Conservation (phyloP, 1,284 basidiomycete genomes). For the Ustilago curta region DNA sequence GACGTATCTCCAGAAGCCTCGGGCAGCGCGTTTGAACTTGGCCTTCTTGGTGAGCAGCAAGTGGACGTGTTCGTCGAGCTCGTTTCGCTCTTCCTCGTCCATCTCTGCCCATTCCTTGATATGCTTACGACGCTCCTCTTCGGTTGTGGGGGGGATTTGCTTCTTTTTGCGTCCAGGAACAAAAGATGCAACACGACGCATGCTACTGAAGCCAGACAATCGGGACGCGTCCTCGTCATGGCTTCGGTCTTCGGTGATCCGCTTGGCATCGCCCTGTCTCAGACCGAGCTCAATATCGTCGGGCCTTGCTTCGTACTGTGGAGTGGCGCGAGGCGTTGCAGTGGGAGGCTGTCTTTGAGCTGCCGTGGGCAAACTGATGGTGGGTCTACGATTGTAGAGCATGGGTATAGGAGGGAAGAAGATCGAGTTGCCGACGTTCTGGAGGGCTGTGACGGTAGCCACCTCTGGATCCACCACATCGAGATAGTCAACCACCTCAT, state of each 20-base stretch:
- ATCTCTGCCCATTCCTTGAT: slow-evolving; percentile 61
- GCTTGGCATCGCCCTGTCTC: slow-evolving; percentile 4
- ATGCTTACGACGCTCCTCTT: slow-evolving; percentile 55
- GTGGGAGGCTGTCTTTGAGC: slow-evolving; percentile 10
- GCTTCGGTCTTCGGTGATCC: not conserved
- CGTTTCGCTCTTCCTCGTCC: slow-evolving; percentile 65
- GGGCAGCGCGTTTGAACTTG: slow-evolving; percentile 69
- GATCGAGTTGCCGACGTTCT: slow-evolving; percentile 83
- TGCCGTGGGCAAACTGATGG: slow-evolving; percentile 73
- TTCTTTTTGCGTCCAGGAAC: slow-evolving; percentile 26
- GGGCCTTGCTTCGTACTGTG: slow-evolving; percentile 11
- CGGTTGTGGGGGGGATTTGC: slow-evolving; percentile 37
- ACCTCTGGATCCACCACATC: slow-evolving; percentile 84
- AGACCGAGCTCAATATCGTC: slow-evolving; percentile 44
- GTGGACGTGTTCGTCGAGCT: slow-evolving; percentile 81
- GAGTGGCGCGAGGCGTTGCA: slow-evolving; percentile 9
- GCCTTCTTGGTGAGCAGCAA: slow-evolving; percentile 79
- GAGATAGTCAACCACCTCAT: slow-evolving; percentile 69
- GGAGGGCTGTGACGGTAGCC: slow-evolving; percentile 77
- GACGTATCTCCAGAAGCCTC: slow-evolving; percentile 63
- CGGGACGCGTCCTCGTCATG: slow-evolving; percentile 3
- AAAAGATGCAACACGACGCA: slow-evolving; percentile 32
- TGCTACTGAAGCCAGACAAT: slow-evolving; percentile 13
- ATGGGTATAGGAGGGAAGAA: slow-evolving; percentile 77
- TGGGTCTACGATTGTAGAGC: slow-evolving; percentile 78